A percentile compares a stretch with the other conserved stretches of the same genome.
These are phyloP conservation scores for Spergularia marina DNA, from an alignment of 148 eudicot species.

Conservation along the genomic window DNA sequence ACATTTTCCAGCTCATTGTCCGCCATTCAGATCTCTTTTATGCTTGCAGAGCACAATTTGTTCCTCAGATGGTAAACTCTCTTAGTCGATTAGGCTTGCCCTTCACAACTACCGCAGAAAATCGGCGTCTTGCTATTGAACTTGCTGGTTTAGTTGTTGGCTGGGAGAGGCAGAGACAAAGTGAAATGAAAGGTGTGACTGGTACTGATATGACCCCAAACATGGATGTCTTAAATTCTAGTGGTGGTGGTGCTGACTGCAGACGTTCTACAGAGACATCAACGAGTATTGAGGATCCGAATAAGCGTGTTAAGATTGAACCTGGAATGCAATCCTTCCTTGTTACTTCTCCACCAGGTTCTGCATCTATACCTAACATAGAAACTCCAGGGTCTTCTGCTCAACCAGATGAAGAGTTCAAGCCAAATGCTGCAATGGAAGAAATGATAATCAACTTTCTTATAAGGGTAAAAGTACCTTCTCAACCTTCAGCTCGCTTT, in stretches of 20 bases:
- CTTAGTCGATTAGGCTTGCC: constrained; percentile 97
- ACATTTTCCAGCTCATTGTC: constrained; percentile 97
- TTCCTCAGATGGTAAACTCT: constrained; percentile 98
- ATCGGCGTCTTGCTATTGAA: constrained; percentile 97
- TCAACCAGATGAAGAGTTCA: constrained; percentile 97
- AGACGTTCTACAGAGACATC: constrained; percentile 61
- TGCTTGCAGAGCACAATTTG: constrained; percentile 98
- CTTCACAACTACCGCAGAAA: constrained; percentile 82
- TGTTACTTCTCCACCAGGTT: constrained; percentile 94
- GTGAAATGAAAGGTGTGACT: constrained; percentile 65
- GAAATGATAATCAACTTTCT: constrained; percentile 99
- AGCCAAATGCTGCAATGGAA: constrained; percentile 99
- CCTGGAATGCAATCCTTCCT: constrained; percentile 86
- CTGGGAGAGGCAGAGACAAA: constrained; percentile 97
- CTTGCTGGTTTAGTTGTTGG: constrained; percentile 98
- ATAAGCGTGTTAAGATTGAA: constrained; percentile 85
- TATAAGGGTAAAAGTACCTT: constrained; percentile 61
- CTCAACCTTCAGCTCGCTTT: neutral
- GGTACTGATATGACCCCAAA: constrained; percentile 53
- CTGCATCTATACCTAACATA: constrained; percentile 75
- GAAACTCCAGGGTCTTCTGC: constrained; percentile 91
- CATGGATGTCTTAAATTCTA: constrained; percentile 48
- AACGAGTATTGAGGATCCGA: constrained; percentile 65
- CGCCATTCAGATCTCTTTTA: constrained; percentile 99
- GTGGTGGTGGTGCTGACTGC: constrained; percentile 50